A percentile compares a stretch with the other conserved stretches of the same genome.
Evolutionary conservation across 2,329 filamentous ascomycete genomes (phyloP).

Genomic region (Arthrobotrys iridis): DNA sequence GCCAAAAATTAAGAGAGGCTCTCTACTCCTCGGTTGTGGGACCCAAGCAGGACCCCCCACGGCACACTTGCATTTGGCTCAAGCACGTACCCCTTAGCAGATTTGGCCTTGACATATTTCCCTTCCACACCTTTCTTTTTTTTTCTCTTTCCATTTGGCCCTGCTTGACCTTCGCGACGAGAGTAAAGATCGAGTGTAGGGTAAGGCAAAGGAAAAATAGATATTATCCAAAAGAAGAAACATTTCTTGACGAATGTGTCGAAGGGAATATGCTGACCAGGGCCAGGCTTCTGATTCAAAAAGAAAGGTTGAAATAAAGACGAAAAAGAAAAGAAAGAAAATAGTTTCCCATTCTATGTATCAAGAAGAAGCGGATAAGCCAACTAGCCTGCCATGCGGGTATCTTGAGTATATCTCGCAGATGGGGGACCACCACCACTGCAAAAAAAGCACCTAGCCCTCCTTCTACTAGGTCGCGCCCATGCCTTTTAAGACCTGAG

Average conservation of each 20-base stretch:
- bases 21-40: constrained; percentile 51
- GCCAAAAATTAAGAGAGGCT: constrained; percentile 46
- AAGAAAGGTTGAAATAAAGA: constrained; percentile 41
- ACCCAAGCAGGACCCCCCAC: constrained; percentile 53
- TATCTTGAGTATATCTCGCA: constrained; percentile 55
- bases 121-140: constrained; percentile 37
- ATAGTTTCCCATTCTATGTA: constrained; percentile 49
- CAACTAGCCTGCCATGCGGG: constrained; percentile 49
- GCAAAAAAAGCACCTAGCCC: constrained; percentile 27
- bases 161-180: constrained; percentile 19
- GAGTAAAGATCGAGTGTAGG: constrained; percentile 31
- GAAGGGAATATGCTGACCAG: constrained; percentile 30
- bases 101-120: constrained; percentile 54
- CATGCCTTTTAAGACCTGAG: constrained; percentile 50
- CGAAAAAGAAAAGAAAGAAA: constrained; percentile 52
- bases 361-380: constrained; percentile 50
- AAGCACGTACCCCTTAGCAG: constrained; percentile 55
- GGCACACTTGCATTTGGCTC: constrained; percentile 48
- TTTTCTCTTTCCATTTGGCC: constrained; percentile 5
- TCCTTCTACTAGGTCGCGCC: constrained; percentile 40
- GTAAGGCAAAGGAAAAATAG: constrained; percentile 51
- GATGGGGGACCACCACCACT: constrained; percentile 52
- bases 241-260: constrained; percentile 35
- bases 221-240: constrained; percentile 54
- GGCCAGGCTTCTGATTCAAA: constrained; percentile 42